These are phyloP conservation scores for Gigaspora rosea DNA, from an alignment of 192 early-diverging fungal species.

Conservation along the genomic window DNA sequence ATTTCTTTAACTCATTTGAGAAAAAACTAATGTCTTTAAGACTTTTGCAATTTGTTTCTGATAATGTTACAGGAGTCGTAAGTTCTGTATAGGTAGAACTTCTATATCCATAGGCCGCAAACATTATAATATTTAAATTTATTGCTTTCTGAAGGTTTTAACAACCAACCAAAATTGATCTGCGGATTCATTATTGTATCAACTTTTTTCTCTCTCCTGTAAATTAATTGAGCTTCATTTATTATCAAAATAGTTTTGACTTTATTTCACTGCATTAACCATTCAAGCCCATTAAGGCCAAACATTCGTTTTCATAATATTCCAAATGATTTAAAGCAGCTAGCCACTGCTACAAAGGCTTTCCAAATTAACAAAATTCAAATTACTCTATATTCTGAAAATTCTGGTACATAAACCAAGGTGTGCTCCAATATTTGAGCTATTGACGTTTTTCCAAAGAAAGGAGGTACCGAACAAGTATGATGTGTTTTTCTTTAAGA, in stretches of 20 bases:
- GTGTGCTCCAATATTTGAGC: no score
- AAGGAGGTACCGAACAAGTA: slow-evolving; percentile 30
- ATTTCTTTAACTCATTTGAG: neutral
- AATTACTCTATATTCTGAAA: neutral
- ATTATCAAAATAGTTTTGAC: slow-evolving; percentile 27
- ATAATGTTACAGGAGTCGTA: slow-evolving; percentile 3
- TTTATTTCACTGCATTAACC: neutral
- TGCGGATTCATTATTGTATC: neutral
- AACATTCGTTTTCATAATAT: neutral
- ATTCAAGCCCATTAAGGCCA: slow-evolving; percentile 4
- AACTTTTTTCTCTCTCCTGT: neutral
- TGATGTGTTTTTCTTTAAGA: neutral
- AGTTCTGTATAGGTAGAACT: slow-evolving; percentile 15
- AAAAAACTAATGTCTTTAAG: slow-evolving; percentile 8
- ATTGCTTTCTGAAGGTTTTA: slow-evolving; percentile 17
- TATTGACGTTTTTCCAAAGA: slow-evolving; percentile 26
- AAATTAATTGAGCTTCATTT: slow-evolving; percentile 30
- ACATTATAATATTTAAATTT: slow-evolving; percentile 9
- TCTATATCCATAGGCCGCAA: slow-evolving; percentile 29
- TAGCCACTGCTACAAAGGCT: no score
- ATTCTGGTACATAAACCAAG: neutral
- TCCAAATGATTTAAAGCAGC: slow-evolving; percentile 3
- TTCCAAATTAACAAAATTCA: slow-evolving; percentile 28
- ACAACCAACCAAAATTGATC: slow-evolving; percentile 21
- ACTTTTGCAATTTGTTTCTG: neutral